Percentiles rank a stretch among this genome's conserved stretches.
These are phyloP conservation scores for Phialophora chinensis DNA, from an alignment of 2,329 filamentous ascomycete species.

Conservation along the genomic window DNA sequence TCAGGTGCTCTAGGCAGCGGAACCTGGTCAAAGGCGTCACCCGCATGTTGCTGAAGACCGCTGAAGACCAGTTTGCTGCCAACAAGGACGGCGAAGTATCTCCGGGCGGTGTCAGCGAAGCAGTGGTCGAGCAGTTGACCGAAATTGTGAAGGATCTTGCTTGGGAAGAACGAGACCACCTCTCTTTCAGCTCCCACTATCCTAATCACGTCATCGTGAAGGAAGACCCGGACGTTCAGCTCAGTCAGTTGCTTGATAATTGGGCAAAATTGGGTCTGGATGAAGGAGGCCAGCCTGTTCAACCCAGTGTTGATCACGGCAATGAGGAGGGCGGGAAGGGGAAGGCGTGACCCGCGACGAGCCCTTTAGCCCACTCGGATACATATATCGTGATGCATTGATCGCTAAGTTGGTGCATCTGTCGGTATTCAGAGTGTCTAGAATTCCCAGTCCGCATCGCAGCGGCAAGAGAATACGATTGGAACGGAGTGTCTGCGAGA, in stretches of 20 bases:
- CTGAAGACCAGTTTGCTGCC: slow-evolving; percentile 19
- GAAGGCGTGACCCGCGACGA: background rate
- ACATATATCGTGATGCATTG: no score
- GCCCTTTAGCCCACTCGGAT: no score
- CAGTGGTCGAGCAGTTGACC: slow-evolving; percentile 17
- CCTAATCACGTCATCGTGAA: slow-evolving; percentile 23
- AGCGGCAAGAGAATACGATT: no score
- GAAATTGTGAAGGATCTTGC: slow-evolving; percentile 27
- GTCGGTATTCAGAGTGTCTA: no score
- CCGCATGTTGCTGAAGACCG: slow-evolving; percentile 26
- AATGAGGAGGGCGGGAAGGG: background rate
- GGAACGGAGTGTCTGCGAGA: no score
- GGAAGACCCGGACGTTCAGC: slow-evolving; percentile 14
- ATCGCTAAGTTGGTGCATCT: no score
- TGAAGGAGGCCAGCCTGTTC: slow-evolving; percentile 1
- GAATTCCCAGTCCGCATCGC: no score
- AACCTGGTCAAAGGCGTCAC: slow-evolving; percentile 28
- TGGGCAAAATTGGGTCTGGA: slow-evolving; percentile 17
- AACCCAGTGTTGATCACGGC: background rate
- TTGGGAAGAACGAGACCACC: slow-evolving; percentile 23
- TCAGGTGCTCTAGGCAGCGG: slow-evolving; percentile 16
- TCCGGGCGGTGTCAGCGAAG: slow-evolving; percentile 3
- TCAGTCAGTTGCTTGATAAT: slow-evolving; percentile 25
- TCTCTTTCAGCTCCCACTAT: slow-evolving; percentile 26
- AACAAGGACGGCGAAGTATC: background rate